Evolutionary conservation across 257 asterid genomes (phyloP).

Genomic region (Scutellaria baicalensis): DNA sequence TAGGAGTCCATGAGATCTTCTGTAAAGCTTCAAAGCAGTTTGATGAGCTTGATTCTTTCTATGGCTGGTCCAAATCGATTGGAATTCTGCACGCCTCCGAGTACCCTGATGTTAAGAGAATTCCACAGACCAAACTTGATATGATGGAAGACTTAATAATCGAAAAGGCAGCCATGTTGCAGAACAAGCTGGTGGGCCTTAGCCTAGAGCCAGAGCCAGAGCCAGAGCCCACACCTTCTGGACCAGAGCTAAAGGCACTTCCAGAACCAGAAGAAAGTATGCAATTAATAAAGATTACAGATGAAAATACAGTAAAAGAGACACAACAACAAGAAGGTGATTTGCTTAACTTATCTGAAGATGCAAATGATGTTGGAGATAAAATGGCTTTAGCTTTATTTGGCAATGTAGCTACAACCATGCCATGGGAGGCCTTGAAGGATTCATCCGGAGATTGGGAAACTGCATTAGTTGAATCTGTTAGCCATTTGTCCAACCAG

Average conservation of each 20-base stretch:
- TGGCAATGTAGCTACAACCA: constrained; percentile 28
- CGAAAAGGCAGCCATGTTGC: constrained; percentile 46
- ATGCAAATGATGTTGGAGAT: constrained; percentile 44
- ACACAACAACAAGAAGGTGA: constrained; percentile 43
- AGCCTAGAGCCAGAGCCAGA: constrained; percentile 25
- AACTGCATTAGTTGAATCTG: constrained; percentile 52
- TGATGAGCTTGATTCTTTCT: constrained; percentile 71
- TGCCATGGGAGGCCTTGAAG: constrained; percentile 71
- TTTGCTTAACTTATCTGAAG: constrained; percentile 54
- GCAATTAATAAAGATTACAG: constrained; percentile 10
- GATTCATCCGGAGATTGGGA: constrained; percentile 67
- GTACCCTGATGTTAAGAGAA: constrained; percentile 65
- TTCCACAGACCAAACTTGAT: constrained; percentile 63
- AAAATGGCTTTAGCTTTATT: constrained; percentile 61
- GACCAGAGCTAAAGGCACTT: constrained; percentile 34
- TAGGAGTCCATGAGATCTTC: constrained; percentile 51
- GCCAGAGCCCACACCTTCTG: constrained; percentile 12
- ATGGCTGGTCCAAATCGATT: constrained; percentile 59
- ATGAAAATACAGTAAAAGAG: constrained; percentile 11
- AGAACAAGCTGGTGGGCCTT: constrained; percentile 8
- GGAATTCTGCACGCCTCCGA: constrained; percentile 58
- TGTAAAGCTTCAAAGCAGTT: constrained; percentile 57
- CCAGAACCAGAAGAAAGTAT: constrained; percentile 37
- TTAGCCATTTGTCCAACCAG: constrained; percentile 61
- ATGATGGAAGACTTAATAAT: constrained; percentile 69